Evolutionary conservation across 495 filamentous ascomycete species (phyloP), one percentile per base, ranked within the genome.

Genomic region (Aspergillus bridgeri): DNA sequence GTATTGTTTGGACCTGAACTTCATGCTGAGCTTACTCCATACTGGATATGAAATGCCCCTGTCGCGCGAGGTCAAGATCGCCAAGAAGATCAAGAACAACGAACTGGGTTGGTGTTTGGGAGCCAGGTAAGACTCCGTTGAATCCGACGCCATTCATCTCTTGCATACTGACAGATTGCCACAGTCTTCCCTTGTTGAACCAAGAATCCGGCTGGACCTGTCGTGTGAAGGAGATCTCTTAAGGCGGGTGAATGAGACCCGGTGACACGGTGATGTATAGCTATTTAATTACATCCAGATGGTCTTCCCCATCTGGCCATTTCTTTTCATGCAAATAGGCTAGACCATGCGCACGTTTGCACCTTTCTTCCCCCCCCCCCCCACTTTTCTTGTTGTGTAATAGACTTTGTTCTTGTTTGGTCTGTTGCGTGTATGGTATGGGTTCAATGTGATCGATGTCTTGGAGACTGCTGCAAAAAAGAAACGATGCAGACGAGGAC

Each of bases 1-100:
- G 73, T 88, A 86, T 71, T 98, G 94, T 75, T 73, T 98, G 69
- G 94, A 98, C 70, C 75, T 98, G 60, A 98, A 88, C 72, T 98
- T 97, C 71, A 96, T 96, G 91, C 69, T 96, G 58, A 88, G 88
- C 21, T 77, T 98, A 51, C 75, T 97, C 58, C 92, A 97, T 71
- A 97, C 92, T 1, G 94, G 94, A 19, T 98, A 98, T 71, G 94
- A 96, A 62, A 98, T 98, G 92, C 92, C 92, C 5, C 81, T 98
- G 65, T 90, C 94, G 57, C 84, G 94, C 20, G 93, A 98, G 75
- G 92, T 98, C 53, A 90, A 89, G 80, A 95, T 96, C 63, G 94
- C 94, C 25, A 98, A 98, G 89, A 93, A 96, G 83, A 94, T 98
- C 64, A 93, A 93, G 79, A 86, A 86, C 33, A 96, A 96, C 72